Conservation (phyloP, 2,329 filamentous ascomycete species). For the Penicillium capsulatum region DNA sequence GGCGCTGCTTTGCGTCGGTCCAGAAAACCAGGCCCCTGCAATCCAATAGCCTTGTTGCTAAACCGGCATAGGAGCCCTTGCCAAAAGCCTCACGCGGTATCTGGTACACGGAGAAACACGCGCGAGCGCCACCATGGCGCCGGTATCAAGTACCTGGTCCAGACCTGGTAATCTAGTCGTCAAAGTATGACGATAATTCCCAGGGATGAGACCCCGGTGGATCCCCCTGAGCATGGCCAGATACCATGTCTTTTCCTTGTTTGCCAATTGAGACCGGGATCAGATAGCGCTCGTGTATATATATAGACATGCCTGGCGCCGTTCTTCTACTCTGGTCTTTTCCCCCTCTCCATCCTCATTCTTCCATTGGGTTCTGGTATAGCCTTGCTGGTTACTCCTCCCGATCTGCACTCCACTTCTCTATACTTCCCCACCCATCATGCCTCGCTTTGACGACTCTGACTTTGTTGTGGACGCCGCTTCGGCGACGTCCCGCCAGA, state of each 20-base stretch:
- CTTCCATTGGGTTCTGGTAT: constrained; percentile 7
- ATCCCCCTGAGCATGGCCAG: constrained; percentile 18
- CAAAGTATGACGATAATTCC: constrained; percentile 38
- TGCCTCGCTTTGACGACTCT: constrained; percentile 59
- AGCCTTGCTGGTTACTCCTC: constrained; percentile 8
- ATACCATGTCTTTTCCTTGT: constrained; percentile 12
- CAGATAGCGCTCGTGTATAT: constrained; percentile 14
- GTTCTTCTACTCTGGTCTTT: constrained; percentile 4
- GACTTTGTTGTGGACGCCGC: constrained; percentile 48
- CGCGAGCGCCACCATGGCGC: constrained; percentile 14
- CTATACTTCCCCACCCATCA: constrained; percentile 34
- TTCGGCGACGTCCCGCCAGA: constrained; percentile 14
- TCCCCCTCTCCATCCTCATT: constrained; percentile 3
- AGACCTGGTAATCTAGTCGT: constrained; percentile 14
- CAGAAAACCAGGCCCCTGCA: constrained; percentile 3
- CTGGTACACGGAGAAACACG: constrained; percentile 13
- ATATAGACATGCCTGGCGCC: constrained; percentile 14
- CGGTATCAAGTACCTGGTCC: constrained; percentile 19
- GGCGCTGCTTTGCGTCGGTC: constrained; percentile 21
- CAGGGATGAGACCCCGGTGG: constrained; percentile 35
- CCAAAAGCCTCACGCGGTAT: constrained; percentile 10
- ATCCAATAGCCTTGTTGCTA: too few relatives aligned
- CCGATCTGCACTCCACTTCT: constrained; percentile 3
- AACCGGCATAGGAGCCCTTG: too few relatives aligned
- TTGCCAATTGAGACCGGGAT: constrained; percentile 11